Base-by-base conservation (phyloP, 805 yeast species). In the Zygosaccharomyces bailii region DNA sequence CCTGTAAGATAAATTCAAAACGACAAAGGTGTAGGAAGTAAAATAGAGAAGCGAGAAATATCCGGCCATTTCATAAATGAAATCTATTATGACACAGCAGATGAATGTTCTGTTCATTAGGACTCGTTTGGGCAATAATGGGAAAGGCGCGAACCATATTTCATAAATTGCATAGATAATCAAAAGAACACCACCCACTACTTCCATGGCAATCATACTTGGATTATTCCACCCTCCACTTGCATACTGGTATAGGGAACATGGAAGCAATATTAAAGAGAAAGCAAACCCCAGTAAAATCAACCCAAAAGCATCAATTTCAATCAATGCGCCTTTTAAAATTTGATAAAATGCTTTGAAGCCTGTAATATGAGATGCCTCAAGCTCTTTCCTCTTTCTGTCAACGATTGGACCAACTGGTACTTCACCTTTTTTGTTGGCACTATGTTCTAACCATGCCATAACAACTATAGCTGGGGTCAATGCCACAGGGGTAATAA, bases 191-290 rank as follows among this genome's bases (percentile, higher is more conserved):
- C 66, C 63, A 47, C 76, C 76, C 48, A 70, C 61, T 34, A 68
- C 62, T 18, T 70, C 51, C 75, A 72, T 69, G 23, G 70, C 75
- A 48, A 73, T 72, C 56, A 73, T 57, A 39, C 67, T 63, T 16
- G 72, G 72, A 46, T 67, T 66, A 10, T 48, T 51, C 66, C 69
- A 71, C 4, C 61, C 63, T 32, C 61, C 57, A 20, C 53, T 46
- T 14, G 72, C 73, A 34, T 58, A 42, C 0, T 60, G 23, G 40
- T 63, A 57, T 4, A 71, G 52, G 3, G 72, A 67, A 43, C 67
- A 64, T 21, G 75, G 75, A 25, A 71, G 59, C 38, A 71, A 52
- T 23, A 71, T 54, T 17, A 70, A 52, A 24, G 69, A 39, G 57
- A 68, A 70, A 17, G 69, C 74, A 38, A 68, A 67, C 2, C 69